These are phyloP conservation scores for Sporobolomyces phaffii DNA, from an alignment of 768 basidiomycete species.

Conservation along the genomic window DNA sequence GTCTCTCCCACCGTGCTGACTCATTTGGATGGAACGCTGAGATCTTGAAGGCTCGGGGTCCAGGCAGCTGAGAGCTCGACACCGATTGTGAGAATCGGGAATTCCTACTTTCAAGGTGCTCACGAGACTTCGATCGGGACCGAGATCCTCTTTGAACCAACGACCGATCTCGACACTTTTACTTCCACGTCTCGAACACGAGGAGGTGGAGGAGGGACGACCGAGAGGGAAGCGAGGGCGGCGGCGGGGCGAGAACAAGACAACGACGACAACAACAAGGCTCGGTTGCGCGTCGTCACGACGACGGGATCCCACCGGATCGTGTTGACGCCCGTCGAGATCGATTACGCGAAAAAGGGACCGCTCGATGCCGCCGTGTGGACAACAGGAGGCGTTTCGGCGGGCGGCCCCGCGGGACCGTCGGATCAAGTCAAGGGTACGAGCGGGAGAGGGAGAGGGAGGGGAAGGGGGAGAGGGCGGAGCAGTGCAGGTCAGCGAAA, in stretches of 20 bases:
- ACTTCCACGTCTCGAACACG: too few species aligned
- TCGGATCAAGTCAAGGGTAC: neutral
- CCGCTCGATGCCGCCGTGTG: neutral
- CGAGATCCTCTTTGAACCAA: slow-evolving; percentile 14
- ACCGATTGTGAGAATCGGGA: slow-evolving; percentile 10
- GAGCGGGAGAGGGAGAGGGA: slow-evolving; percentile 12
- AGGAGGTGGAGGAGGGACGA: too few species aligned
- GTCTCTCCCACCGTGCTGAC: too few species aligned
- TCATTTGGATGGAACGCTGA: too few species aligned
- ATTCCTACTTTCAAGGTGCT: slow-evolving; percentile 14
- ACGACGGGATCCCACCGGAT: slow-evolving; percentile 22
- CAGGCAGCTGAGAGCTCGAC: slow-evolving; percentile 1
- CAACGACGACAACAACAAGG: neutral
- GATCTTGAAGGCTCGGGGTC: neutral
- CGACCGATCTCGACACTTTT: too few species aligned
- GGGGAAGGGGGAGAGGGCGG: neutral
- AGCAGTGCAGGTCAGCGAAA: neutral
- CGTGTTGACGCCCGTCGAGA: slow-evolving; percentile 14
- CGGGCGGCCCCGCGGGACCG: neutral
- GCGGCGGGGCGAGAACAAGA: neutral
- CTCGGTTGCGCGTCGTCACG: neutral
- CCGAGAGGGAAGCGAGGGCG: neutral
- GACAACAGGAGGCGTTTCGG: neutral
- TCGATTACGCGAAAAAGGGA: neutral
- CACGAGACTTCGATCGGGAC: slow-evolving; percentile 25